phyloP scores from a whole-genome alignment of 2,329 filamentous ascomycete species.

The Zopfia rhizophila region DNA sequence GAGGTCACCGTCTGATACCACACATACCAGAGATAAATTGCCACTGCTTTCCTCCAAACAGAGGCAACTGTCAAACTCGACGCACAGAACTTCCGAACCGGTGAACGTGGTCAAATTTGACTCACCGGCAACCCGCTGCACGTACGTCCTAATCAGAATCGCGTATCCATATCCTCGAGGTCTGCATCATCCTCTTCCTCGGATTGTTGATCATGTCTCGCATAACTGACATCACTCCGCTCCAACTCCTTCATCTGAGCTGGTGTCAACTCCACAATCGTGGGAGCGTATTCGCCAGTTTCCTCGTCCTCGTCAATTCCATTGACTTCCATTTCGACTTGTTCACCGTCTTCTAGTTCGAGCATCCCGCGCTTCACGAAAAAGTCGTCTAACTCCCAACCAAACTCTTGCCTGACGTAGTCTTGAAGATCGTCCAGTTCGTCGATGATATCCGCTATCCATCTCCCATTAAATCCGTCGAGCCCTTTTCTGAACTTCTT shows the following conservation, averaged over 20 bases:
- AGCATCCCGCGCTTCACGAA: slow-evolving; percentile 68
- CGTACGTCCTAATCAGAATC: slow-evolving; percentile 42
- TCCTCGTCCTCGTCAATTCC: slow-evolving; percentile 70
- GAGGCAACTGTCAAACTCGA: no score
- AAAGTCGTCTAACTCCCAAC: slow-evolving; percentile 67
- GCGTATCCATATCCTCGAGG: slow-evolving; percentile 52
- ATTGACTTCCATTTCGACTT: slow-evolving; percentile 67
- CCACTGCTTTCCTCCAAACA: no score
- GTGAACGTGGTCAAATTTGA: no score
- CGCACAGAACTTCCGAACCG: no score
- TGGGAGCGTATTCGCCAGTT: slow-evolving; percentile 71
- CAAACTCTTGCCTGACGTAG: slow-evolving; percentile 64
- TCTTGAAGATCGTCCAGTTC: slow-evolving; percentile 66
- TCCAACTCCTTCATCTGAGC: slow-evolving; percentile 54
- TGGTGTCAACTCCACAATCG: slow-evolving; percentile 65
- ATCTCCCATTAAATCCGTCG: slow-evolving; percentile 57
- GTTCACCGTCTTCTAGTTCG: slow-evolving; percentile 71
- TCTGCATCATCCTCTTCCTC: slow-evolving; percentile 48
- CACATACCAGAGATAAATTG: no score
- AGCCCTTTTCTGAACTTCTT: slow-evolving; percentile 63
- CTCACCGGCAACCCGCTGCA: slow-evolving; percentile 14
- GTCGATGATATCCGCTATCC: slow-evolving; percentile 58
- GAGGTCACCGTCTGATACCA: no score
- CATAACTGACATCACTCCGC: slow-evolving; percentile 32
- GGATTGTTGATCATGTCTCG: slow-evolving; percentile 26